Conservation (phyloP, 202 grass and related monocot species). For the Musa balbisiana region DNA sequence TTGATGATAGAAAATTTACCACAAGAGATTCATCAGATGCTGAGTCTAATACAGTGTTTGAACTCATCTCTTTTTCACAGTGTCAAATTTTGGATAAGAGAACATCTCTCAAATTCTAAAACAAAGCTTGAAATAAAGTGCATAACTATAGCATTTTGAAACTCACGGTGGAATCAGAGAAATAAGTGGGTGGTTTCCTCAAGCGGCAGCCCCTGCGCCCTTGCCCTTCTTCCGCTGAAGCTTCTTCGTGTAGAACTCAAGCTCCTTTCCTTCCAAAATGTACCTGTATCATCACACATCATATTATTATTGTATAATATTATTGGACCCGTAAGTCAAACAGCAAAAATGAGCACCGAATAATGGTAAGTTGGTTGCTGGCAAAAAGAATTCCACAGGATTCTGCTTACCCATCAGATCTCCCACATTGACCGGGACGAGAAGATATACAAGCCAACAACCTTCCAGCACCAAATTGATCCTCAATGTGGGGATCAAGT, state of each 20-base stretch:
- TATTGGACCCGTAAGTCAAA: too few relatives aligned
- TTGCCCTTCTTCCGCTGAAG: constrained; percentile 93
- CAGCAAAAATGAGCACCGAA: too few relatives aligned
- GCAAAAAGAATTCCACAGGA: not conserved
- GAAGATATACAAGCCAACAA: constrained; percentile 61
- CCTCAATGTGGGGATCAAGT: constrained; percentile 51
- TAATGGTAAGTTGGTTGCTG: not conserved
- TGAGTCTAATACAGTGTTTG: not conserved
- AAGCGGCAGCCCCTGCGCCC: constrained; percentile 45
- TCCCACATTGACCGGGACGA: constrained; percentile 60
- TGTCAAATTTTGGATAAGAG: not conserved
- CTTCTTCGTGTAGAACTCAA: constrained; percentile 94
- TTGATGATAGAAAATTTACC: too few relatives aligned
- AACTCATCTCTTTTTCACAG: not conserved
- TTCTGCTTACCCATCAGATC: constrained; percentile 54
- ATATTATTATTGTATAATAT: too few relatives aligned
- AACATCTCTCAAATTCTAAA: not conserved
- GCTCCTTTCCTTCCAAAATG: constrained; percentile 89
- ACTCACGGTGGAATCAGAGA: not conserved
- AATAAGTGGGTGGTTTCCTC: constrained; percentile 10
- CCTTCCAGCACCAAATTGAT: constrained; percentile 53
- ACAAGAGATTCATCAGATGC: not conserved
- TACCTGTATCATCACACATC: constrained; percentile 27
- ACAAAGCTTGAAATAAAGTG: not conserved
- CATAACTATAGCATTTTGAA: not conserved